Evolutionary conservation across 345 rosid species (phyloP), one percentile per base, ranked within the genome.

Genomic region (Hypericum androsaemum): DNA sequence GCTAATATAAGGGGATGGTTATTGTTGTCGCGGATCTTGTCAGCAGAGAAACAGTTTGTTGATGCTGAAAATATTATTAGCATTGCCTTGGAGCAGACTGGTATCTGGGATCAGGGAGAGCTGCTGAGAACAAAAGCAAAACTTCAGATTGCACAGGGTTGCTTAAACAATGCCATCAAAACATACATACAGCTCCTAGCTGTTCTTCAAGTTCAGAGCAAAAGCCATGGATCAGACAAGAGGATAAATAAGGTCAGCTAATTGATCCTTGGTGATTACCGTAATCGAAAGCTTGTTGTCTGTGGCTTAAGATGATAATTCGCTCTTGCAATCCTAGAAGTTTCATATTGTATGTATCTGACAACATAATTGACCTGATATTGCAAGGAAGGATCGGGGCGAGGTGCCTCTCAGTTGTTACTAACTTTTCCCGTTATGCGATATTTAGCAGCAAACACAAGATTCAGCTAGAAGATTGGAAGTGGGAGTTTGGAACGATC

Each of bases 21-120:
- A 53, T 66, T 87, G 57, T 55, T 87, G 70, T 80, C 80, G 42
- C 86, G 94, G 45, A 72, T 87, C 70, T 74, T 84, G 53, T 87
- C 96, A 0, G 94, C 94, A 41, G 81, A 76, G 69, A 80, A 78
- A 57, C 73, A 63, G 60, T 80, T 67, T 59, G 43, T 50, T 22
- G 87, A 80, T 41, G 87, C 85, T 10, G 96, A 81, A 73, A 70
- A 62, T 7, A 61, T 81, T 14, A 68, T 79, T 15, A 70, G 51
- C 57, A 83, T 80, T 4, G 94, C 87, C 11, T 65, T 87, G 64
- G 84, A 84, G 9, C 84, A 83, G 63, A 78, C 85, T 39, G 83
- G 77, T 47, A 80, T 74, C 62, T 87, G 87, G 94, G 89, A 83
- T 47, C 94, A 87, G 41, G 89, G 89, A 66, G 89, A 79, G 59